Evolutionary conservation across 2,329 filamentous ascomycete genomes (phyloP), one percentile per base, ranked within the genome.

Genomic region (Xylaria digitata): DNA sequence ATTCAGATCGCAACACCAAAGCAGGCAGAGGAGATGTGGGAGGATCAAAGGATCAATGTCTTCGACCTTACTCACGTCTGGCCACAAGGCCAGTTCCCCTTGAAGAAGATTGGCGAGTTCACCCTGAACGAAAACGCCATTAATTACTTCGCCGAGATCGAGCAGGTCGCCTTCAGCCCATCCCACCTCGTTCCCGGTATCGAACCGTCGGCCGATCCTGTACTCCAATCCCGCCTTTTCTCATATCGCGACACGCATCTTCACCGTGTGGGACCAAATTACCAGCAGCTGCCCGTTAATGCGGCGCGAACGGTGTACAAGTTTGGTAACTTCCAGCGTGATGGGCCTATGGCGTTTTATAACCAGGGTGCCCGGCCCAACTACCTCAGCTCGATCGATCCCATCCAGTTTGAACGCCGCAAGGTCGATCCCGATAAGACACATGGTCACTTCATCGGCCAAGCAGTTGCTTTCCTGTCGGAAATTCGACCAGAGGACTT

Each of bases 61-160:
- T 90, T 92, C 68, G 90, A 92, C 74, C 79, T 90, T 68, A 92
- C 90, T 57, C 90, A 91, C 78, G 84, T 89, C 72, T 91, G 89
- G 89, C 89, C 89, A 2, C 86, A 90, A 66, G 80, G 78, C 23
- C 83, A 89, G 53, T 86, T 89, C 32, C 89, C 90, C 1, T 80
- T 90, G 13, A 82, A 86, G 19, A 84, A 82, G 52, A 82, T 92
- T 61, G 89, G 89, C 55, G 84, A 84, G 66, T 78, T 92, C 65
- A 90, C 86, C 0, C 83, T 92, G 26, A 90, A 90, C 79, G 82
- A 83, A 76, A 92, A 91, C 75, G 81, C 84, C 1, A 78, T 85
- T 61, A 91, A 92, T 78, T 92, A 91, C 80, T 91, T 91, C 73
- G 83, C 85, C 53, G 90, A 93, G 74, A 86, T 92, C 56, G 90